A percentile compares a stretch with the other conserved stretches of the same genome.
These are phyloP conservation scores for Brassica balearica DNA, from an alignment of 441 rosid genomes.

Conservation along the genomic window DNA sequence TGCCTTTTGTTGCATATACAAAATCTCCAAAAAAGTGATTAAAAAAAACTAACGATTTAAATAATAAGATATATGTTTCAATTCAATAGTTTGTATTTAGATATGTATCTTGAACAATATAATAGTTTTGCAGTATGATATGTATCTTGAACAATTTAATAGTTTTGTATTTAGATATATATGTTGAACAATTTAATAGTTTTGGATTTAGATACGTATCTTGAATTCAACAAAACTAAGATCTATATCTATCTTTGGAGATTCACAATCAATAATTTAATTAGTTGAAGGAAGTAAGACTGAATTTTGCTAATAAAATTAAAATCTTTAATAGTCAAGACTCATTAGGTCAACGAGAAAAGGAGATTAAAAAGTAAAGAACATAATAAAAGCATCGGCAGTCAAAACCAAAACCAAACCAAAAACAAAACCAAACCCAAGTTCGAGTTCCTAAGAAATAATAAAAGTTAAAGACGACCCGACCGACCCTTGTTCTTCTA, in stretches of 20 bases:
- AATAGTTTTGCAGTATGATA: too few species aligned
- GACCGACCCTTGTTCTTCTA: neutral
- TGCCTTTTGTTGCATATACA: too few species aligned
- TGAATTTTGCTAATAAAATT: neutral
- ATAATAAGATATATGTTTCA: too few species aligned
- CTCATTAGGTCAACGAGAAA: constrained; percentile 7
- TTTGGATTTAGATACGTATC: neutral
- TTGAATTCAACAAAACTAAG: neutral
- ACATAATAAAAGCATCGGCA: neutral
- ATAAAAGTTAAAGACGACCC: neutral
- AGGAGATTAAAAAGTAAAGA: neutral
- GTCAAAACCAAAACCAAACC: neutral
- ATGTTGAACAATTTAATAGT: too few species aligned
- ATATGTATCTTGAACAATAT: too few species aligned
- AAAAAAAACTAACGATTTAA: too few species aligned
- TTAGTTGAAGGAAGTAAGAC: neutral
- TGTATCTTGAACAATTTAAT: too few species aligned
- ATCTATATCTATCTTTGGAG: neutral
- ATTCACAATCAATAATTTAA: neutral
- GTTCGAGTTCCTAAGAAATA: neutral
- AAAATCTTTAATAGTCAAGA: neutral
- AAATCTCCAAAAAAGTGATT: too few species aligned
- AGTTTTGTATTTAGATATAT: too few species aligned
- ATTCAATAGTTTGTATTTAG: too few species aligned
- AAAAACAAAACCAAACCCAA: neutral